Evolutionary conservation across 305 asterid genomes (phyloP), one percentile per base, ranked within the genome.

Genomic region (Fraxinus paxiana): DNA sequence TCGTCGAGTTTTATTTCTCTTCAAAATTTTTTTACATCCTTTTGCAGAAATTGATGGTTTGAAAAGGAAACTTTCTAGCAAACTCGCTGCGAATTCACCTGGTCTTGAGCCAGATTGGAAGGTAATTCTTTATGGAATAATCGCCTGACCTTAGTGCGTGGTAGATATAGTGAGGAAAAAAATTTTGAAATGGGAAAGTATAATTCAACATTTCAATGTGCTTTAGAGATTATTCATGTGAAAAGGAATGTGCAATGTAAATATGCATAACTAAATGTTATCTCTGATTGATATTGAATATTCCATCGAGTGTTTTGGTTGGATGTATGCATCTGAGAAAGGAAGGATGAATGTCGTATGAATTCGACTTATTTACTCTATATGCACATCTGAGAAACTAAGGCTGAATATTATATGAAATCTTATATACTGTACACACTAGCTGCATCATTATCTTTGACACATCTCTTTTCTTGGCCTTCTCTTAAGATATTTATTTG

Each of bases 41-140:
- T 86, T 67, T 77, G 8, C 90, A 96, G 98, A 96, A 85, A 89
- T 96, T 17, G 98, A 96, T 33, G 99, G 99, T 22, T 84, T 96
- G 93, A 96, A 91, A 83, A 89, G 99, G 88, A 96, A 96, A 85
- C 97, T 96, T n/a, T 92, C 97, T 3, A 94, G 98, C 92, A 96
- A 96, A 88, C 97, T 96, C 72, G 98, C 97, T 77, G 98, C 98
- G 63, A 94, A 91, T 87, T 88, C 94, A 79, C 92, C 99, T 59
- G 72, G 85, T 81, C 87, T 92, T 79, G 97, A 92, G 85, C 97
- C 99, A 77, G 91, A 96, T 85, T 96, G 99, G 99, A 97, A 96
- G 99, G 99, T 61, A 61, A 54, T 54, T 54, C 65, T 17, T 54
- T 54, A 54, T 54, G 12, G 26, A 54, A 54, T 54, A 54, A 54